These are phyloP conservation scores for Helichrysum umbraculigerum DNA, from an alignment of 129 eudicot species.

Conservation along the genomic window DNA sequence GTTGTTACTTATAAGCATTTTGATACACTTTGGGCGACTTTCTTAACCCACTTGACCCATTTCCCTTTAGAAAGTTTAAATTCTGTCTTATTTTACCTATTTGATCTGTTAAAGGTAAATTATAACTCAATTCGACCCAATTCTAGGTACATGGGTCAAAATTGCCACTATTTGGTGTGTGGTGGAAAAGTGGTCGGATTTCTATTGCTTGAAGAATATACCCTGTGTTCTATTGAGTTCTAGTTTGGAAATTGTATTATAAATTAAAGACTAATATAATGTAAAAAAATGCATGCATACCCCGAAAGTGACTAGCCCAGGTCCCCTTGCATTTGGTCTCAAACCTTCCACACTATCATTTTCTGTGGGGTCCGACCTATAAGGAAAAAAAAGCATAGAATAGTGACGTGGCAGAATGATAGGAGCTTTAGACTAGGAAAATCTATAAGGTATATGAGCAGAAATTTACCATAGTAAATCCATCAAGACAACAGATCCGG, in stretches of 20 bases:
- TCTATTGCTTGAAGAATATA: constrained; percentile 13
- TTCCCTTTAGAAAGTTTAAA: no score
- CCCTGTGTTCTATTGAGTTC: neutral
- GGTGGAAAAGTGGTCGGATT: neutral
- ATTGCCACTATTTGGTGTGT: neutral
- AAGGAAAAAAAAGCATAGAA: constrained; percentile 8
- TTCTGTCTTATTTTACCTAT: no score
- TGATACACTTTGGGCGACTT: neutral
- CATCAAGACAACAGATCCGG: constrained; percentile 90
- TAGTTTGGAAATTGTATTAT: neutral
- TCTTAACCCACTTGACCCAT: neutral
- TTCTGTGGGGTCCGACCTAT: constrained; percentile 98
- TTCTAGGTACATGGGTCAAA: neutral
- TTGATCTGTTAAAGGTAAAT: neutral
- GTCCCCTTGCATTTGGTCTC: constrained; percentile 97
- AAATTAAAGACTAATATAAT: constrained; percentile 1
- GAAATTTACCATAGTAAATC: constrained; percentile 74
- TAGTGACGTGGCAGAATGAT: neutral
- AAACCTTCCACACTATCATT: constrained; percentile 97
- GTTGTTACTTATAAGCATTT: no score
- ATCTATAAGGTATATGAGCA: neutral
- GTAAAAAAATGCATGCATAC: constrained; percentile 38
- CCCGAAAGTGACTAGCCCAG: constrained; percentile 93
- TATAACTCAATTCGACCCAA: neutral
- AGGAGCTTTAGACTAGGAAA: neutral